These are phyloP conservation scores for Russula earlei DNA, from an alignment of 768 basidiomycete genomes.

Conservation along the genomic window DNA sequence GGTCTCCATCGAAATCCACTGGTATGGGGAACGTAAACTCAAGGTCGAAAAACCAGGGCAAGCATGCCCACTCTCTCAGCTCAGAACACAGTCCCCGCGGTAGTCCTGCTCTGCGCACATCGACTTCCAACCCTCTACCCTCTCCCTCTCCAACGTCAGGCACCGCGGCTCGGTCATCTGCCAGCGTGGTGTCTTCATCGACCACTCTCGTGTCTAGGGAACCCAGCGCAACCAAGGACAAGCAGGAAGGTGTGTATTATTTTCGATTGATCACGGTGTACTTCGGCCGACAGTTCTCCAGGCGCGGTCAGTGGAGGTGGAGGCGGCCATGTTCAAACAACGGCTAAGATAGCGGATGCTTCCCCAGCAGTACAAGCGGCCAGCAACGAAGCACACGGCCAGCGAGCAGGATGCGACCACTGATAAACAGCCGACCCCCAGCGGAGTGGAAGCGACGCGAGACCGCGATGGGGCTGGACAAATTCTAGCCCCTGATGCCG, in stretches of 20 bases:
- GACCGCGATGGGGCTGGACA: background rate
- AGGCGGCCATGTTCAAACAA: background rate
- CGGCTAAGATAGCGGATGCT: background rate
- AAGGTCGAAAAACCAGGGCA: background rate
- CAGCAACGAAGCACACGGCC: background rate
- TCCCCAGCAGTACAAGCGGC: background rate
- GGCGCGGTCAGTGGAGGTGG: background rate
- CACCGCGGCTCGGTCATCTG: background rate
- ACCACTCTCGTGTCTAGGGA: constrained; percentile 1
- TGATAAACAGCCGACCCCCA: background rate
- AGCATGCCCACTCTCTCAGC: background rate
- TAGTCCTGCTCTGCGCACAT: background rate
- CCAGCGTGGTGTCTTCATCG: background rate
- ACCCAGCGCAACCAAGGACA: background rate
- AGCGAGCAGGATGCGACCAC: background rate
- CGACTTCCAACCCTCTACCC: background rate
- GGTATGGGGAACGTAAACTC: background rate
- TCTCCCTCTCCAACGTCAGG: background rate
- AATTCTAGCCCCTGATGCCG: background rate
- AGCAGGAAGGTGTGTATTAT: background rate
- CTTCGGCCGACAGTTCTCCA: background rate
- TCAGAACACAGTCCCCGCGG: background rate
- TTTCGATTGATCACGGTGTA: background rate
- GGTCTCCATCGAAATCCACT: background rate
- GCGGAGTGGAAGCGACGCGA: background rate